Conservation (phyloP, 73 alveolate genomes). For the Tetrahymena elliotti region DNA sequence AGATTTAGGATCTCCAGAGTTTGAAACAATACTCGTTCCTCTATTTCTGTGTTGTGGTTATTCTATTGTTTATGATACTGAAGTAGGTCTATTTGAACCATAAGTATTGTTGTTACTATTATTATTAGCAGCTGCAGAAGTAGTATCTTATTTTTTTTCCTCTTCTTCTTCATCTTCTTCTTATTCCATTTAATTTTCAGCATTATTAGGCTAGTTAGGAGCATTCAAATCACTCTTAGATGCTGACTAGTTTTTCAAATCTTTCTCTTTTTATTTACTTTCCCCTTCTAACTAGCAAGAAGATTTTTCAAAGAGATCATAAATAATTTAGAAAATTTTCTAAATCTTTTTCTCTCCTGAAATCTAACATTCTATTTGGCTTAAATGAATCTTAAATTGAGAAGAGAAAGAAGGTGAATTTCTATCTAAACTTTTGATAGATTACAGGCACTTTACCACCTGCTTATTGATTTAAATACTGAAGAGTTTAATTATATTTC, state of each 20-base stretch:
- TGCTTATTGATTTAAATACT: not conserved
- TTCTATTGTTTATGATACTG: not conserved
- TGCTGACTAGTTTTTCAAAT: not conserved
- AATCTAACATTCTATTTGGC: not conserved
- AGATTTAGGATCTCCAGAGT: not conserved
- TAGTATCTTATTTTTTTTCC: not conserved
- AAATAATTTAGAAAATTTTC: not conserved
- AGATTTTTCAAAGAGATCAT: not conserved
- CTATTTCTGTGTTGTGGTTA: not conserved
- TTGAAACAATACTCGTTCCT: not conserved
- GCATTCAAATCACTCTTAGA: not conserved
- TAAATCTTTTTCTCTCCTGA: not conserved
- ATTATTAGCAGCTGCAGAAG: not conserved
- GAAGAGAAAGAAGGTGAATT: not conserved
- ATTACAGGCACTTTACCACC: not conserved
- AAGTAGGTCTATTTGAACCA: not conserved
- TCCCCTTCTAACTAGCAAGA: not conserved
- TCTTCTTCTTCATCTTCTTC: not conserved
- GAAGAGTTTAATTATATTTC: not conserved
- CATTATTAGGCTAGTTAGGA: not conserved
- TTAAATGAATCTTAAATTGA: not conserved
- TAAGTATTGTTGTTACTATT: not conserved
- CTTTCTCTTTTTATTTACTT: not conserved
- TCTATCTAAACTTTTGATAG: not conserved
- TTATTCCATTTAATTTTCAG: not conserved